A percentile compares a stretch with the other conserved stretches of the same genome.
These are phyloP conservation scores for Hymenoscyphus fructigenus DNA, from an alignment of 2,329 filamentous ascomycete species.

Conservation along the genomic window DNA sequence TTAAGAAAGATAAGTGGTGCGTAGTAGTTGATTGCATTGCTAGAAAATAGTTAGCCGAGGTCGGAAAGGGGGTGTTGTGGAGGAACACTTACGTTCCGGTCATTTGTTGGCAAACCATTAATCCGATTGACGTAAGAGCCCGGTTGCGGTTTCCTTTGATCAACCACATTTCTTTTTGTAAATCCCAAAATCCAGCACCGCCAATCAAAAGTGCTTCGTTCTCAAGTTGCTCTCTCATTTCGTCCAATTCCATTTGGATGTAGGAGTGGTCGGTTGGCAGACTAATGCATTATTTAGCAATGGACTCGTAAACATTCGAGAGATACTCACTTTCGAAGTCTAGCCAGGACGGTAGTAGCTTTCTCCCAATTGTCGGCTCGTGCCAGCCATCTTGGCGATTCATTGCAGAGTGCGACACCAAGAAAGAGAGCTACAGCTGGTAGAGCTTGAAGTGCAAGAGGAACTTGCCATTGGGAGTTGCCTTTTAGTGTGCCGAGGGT, in stretches of 20 bases:
- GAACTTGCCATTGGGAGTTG: slow-evolving; percentile 53
- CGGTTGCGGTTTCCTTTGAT: slow-evolving; percentile 61
- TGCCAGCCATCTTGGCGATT: slow-evolving; percentile 66
- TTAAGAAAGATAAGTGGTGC: slow-evolving; percentile 67
- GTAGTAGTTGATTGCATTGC: slow-evolving; percentile 51
- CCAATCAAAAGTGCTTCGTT: slow-evolving; percentile 50
- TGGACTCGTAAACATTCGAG: neutral
- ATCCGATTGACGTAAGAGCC: slow-evolving; percentile 61
- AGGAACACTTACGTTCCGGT: slow-evolving; percentile 48
- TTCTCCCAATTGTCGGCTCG: slow-evolving; percentile 67
- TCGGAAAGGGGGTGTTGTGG: neutral
- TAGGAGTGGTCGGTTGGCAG: slow-evolving; percentile 56
- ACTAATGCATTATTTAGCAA: slow-evolving; percentile 10
- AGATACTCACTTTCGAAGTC: slow-evolving; percentile 40
- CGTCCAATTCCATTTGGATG: slow-evolving; percentile 49
- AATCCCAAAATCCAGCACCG: slow-evolving; percentile 49
- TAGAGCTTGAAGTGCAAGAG: slow-evolving; percentile 63
- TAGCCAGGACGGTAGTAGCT: slow-evolving; percentile 54
- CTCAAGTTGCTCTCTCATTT: slow-evolving; percentile 46
- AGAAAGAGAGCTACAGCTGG: slow-evolving; percentile 60
- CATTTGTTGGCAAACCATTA: slow-evolving; percentile 66
- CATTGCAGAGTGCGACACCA: slow-evolving; percentile 60
- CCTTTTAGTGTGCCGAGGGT: slow-evolving; percentile 37
- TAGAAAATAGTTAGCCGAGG: slow-evolving; percentile 28
- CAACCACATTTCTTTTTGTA: slow-evolving; percentile 61